phyloP scores from a whole-genome alignment of 1,284 basidiomycete species.

The Malassezia yamatoensis region DNA sequence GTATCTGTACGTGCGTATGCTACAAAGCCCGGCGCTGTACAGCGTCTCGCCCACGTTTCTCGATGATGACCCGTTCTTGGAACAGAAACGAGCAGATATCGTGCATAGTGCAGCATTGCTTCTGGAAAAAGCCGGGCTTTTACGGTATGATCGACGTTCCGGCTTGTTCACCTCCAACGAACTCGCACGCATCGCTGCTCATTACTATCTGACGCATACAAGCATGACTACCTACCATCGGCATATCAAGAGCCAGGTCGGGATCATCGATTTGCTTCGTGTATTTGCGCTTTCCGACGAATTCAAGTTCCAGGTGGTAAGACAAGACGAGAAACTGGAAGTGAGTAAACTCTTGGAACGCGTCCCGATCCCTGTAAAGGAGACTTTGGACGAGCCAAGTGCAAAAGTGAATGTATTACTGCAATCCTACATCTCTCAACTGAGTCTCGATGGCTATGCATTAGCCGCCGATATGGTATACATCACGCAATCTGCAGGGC shows the following conservation, averaged over 20 bases:
- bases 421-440: conserved; percentile 87
- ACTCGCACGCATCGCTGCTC: conserved; percentile 82
- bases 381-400: conserved; percentile 85
- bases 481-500: conserved; percentile 52
- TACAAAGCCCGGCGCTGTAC: conserved; percentile 79
- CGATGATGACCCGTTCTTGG: conserved; percentile 68
- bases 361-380: conserved; percentile 95
- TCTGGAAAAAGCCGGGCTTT: conserved; percentile 82
- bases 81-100: conserved; percentile 90
- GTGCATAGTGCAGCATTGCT: conserved; percentile 84
- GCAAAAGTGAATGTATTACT: conserved; percentile 95
- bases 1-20: conserved; percentile 77
- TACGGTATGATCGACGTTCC: conserved; percentile 83
- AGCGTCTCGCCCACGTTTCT: conserved; percentile 81
- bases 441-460: conserved; percentile 90
- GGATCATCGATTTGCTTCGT: conserved; percentile 80
- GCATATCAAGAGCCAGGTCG: conserved; percentile 77
- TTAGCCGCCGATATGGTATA: conserved; percentile 98
- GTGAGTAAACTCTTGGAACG: conserved; percentile 84
- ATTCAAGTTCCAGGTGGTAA: conserved; percentile 77
- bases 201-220: conserved; percentile 91
- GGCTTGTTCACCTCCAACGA: conserved; percentile 62
- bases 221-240: conserved; percentile 97
- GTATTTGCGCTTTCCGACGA: conserved; percentile 95
- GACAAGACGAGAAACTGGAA: conserved; percentile 55